Conservation (phyloP, 179 eudicot genomes). For the Heliamphora pulchella region DNA sequence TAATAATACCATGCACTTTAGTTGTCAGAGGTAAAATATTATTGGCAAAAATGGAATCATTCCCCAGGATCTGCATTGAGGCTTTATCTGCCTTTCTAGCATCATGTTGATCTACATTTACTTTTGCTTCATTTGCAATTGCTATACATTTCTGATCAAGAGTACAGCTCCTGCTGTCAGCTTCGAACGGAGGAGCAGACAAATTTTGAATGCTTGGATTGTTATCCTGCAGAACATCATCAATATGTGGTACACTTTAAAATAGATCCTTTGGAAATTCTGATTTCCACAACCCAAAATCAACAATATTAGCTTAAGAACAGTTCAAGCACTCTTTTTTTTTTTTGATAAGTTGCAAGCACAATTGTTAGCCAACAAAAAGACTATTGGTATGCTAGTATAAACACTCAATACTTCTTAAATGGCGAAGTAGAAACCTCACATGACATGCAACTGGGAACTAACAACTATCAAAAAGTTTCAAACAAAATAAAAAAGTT, state of each 20-base stretch:
- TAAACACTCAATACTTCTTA: neutral
- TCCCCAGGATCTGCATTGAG: slow-evolving; percentile 26
- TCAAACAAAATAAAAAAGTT: too few relatives aligned
- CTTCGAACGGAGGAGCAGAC: slow-evolving; percentile 24
- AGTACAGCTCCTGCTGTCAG: slow-evolving; percentile 23
- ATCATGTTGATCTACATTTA: slow-evolving; percentile 32
- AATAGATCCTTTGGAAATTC: neutral
- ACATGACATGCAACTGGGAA: neutral
- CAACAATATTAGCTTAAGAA: slow-evolving; percentile 10
- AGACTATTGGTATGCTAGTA: neutral
- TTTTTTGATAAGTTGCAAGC: neutral
- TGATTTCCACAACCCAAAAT: neutral
- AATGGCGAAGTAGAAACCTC: neutral
- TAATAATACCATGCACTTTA: slow-evolving; percentile 39
- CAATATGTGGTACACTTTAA: neutral
- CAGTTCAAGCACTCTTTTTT: neutral
- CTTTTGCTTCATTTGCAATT: slow-evolving; percentile 20
- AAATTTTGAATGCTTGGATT: slow-evolving; percentile 27
- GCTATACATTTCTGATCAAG: slow-evolving; percentile 30
- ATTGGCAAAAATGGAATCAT: slow-evolving; percentile 30
- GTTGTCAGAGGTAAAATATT: slow-evolving; percentile 35
- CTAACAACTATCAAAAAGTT: neutral
- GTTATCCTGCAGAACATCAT: slow-evolving; percentile 34
- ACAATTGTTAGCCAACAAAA: neutral
- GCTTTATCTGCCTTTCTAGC: slow-evolving; percentile 36